Conservation (phyloP, 306 rosid species). For the Prunus campanulata region DNA sequence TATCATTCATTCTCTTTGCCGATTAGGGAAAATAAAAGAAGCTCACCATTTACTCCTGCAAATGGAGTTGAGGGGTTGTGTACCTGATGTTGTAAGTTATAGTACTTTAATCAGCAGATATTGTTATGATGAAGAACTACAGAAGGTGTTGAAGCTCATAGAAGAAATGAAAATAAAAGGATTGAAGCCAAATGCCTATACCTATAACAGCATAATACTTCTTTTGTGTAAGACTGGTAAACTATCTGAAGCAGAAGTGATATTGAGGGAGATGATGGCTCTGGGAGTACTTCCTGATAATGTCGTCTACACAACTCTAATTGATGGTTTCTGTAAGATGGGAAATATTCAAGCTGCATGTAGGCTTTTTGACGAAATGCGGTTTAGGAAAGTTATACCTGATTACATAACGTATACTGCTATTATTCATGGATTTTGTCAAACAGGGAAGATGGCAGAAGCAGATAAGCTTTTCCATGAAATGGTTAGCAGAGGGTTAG, state of each 20-base stretch:
- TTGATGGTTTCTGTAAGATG: not conserved
- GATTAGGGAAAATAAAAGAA: not conserved
- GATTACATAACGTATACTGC: not conserved
- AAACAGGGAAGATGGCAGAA: not conserved
- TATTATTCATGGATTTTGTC: constrained; percentile 3
- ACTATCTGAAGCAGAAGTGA: not conserved
- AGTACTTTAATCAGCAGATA: not conserved
- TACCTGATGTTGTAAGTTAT: not conserved
- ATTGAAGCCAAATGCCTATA: not conserved
- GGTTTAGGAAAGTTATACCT: not conserved
- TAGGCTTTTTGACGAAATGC: not conserved
- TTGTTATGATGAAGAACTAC: not conserved
- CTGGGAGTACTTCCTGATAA: not conserved
- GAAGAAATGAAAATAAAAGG: not conserved
- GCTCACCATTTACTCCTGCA: not conserved
- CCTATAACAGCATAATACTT: not conserved
- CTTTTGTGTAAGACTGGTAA: not conserved
- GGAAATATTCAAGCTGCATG: not conserved
- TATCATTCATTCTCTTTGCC: not conserved
- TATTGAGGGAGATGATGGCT: constrained; percentile 1
- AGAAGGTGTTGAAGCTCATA: not conserved
- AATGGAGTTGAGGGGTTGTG: not conserved
- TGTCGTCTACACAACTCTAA: not conserved
- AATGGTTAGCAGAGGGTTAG: constrained; percentile 2
- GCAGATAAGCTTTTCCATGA: not conserved